Evolutionary conservation across 345 rosid genomes (phyloP).

Genomic region (Linum tenue): DNA sequence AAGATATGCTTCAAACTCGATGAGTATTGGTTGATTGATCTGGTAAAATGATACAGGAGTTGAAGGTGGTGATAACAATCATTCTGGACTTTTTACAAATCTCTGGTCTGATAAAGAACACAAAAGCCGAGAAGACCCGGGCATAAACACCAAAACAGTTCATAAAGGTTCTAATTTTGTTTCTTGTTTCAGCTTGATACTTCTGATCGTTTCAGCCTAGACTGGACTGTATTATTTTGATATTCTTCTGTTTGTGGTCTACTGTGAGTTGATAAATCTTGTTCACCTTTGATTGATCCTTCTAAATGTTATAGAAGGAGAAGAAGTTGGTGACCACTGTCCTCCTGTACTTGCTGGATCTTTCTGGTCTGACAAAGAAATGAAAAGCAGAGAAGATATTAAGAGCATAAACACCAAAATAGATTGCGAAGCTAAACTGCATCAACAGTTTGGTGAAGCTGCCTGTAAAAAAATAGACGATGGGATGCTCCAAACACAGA

Average conservation of each 20-base stretch:
- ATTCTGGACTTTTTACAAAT: background rate
- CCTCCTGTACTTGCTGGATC: background rate
- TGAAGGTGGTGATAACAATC: background rate
- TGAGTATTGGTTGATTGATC: background rate
- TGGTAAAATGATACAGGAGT: background rate
- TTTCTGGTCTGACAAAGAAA: background rate
- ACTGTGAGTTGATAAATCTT: background rate
- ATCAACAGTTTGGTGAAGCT: background rate
- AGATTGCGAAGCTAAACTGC: background rate
- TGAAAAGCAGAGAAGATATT: background rate
- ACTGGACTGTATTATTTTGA: background rate
- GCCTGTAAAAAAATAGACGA: background rate
- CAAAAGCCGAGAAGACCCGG: background rate
- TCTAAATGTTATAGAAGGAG: background rate
- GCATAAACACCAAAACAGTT: background rate
- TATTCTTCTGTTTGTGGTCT: background rate
- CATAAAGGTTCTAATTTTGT: background rate
- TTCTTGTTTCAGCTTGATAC: background rate
- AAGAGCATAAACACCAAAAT: background rate
- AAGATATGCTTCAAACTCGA: background rate
- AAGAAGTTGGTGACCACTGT: background rate
- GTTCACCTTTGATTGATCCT: background rate
- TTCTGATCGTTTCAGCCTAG: background rate
- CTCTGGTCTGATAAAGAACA: background rate
- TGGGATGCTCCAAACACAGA: background rate